phyloP scores from a whole-genome alignment of 495 filamentous ascomycete genomes.

The Staphylotrichum tortipilum region DNA sequence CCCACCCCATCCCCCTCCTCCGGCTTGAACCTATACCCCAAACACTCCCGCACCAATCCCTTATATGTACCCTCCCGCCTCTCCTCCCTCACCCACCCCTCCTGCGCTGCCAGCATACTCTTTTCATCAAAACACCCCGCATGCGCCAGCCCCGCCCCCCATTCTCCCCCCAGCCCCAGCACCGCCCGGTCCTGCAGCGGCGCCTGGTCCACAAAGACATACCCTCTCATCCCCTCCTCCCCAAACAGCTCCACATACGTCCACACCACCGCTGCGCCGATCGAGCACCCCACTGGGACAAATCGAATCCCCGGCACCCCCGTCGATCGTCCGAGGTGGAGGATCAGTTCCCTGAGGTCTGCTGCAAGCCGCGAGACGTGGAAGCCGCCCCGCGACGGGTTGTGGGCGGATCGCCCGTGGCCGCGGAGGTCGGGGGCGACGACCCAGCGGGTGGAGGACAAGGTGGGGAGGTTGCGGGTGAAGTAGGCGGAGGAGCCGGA shows the following conservation, averaged over 20 bases:
- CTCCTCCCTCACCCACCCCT: slow-evolving; percentile 20
- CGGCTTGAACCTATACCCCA: slow-evolving; percentile 30
- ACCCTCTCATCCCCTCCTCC: slow-evolving; percentile 21
- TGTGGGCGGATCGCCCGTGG: slow-evolving; percentile 30
- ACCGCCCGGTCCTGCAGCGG: slow-evolving; percentile 35
- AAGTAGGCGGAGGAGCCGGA: slow-evolving; percentile 37
- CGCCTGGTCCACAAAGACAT: slow-evolving; percentile 40
- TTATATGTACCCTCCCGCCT: slow-evolving; percentile 18
- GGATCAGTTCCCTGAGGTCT: slow-evolving; percentile 31
- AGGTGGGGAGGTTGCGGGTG: slow-evolving; percentile 28
- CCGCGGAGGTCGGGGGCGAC: slow-evolving; percentile 39
- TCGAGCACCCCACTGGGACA: slow-evolving; percentile 34
- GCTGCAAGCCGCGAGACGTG: slow-evolving; percentile 38
- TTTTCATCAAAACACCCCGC: slow-evolving; percentile 31
- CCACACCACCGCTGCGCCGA: slow-evolving; percentile 40
- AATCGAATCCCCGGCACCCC: too few species aligned
- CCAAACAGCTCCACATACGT: slow-evolving; percentile 37
- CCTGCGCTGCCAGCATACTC: slow-evolving; percentile 29
- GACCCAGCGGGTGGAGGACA: slow-evolving; percentile 21
- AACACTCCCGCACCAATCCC: slow-evolving; percentile 31
- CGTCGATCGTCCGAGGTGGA: too few species aligned
- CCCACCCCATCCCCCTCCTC: slow-evolving; percentile 6
- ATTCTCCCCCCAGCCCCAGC: slow-evolving; percentile 10
- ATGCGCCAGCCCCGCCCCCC: slow-evolving; percentile 26
- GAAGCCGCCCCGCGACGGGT: slow-evolving; percentile 25